Conservation (phyloP, 169 alveolate species). For the Plasmodium coatneyi region DNA sequence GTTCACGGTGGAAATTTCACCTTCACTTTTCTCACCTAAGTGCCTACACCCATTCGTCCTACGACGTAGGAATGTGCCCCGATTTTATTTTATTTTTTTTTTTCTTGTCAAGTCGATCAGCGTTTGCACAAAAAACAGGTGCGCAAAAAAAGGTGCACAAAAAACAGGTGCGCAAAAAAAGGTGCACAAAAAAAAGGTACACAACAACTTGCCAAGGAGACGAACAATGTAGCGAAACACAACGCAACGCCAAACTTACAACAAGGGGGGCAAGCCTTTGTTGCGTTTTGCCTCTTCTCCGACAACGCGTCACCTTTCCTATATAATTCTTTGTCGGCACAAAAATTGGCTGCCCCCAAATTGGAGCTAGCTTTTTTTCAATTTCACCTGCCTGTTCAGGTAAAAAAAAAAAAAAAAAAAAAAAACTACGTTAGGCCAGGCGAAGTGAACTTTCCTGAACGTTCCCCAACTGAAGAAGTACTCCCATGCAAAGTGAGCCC, state of each 20-base stretch:
- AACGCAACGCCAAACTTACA: neutral
- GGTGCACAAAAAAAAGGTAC: neutral
- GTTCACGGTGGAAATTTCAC: neutral
- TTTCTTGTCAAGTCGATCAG: neutral
- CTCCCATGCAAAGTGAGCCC: neutral
- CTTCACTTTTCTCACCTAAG: neutral
- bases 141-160: neutral
- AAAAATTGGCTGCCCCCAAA: too few relatives aligned
- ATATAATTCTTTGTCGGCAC: neutral
- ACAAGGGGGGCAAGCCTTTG: neutral
- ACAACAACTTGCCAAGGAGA: neutral
- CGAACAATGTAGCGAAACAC: neutral
- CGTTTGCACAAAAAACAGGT: neutral
- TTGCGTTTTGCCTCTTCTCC: neutral
- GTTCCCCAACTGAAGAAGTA: neutral
- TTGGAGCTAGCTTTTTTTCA: neutral
- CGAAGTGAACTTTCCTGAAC: neutral
- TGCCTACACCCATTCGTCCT: neutral
- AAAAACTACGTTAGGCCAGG: neutral
- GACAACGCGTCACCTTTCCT: neutral
- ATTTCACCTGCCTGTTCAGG: slow-evolving; percentile 2
- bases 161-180: too few relatives aligned
- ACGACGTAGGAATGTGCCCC: neutral
- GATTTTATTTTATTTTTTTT: neutral
- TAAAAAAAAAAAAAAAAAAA: neutral